Evolutionary conservation across 257 asterid species (phyloP).

Genomic region (Solanum clarkiae): DNA sequence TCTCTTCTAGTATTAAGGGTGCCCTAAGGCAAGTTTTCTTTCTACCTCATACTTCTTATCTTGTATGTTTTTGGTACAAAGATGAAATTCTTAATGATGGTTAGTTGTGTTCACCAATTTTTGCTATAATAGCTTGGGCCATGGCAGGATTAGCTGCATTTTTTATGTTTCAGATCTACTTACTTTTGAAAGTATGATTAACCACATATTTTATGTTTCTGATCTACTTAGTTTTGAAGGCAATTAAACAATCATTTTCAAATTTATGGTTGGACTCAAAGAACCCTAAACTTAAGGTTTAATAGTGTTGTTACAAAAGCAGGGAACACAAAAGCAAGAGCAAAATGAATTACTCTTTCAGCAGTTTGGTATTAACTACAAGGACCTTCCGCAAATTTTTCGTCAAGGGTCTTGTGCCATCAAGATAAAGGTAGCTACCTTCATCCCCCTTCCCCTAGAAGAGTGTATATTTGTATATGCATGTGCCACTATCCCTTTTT

Average conservation of each 20-base stretch:
- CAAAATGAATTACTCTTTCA: constrained; percentile 70
- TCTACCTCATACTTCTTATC: neutral
- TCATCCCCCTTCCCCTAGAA: neutral
- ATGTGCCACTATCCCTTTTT: neutral
- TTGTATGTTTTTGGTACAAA: neutral
- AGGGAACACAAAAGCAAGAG: constrained; percentile 68
- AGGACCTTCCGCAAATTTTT: constrained; percentile 52
- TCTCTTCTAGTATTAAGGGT: neutral
- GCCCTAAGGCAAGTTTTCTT: neutral
- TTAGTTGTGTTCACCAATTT: neutral
- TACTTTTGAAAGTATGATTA: neutral
- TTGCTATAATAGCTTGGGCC: neutral
- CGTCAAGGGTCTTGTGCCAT: constrained; percentile 88
- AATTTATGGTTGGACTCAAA: neutral
- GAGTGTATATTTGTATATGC: neutral
- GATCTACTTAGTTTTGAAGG: neutral
- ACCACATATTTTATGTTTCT: neutral
- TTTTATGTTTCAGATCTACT: neutral
- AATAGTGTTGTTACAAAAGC: neutral
- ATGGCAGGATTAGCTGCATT: neutral
- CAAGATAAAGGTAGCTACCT: constrained; percentile 45
- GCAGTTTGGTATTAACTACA: constrained; percentile 61
- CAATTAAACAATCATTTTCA: neutral
- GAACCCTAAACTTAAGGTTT: neutral
- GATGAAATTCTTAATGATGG: neutral